phyloP scores from a whole-genome alignment of 2,329 filamentous ascomycete genomes.

The Dothideomycetidae sp. region DNA sequence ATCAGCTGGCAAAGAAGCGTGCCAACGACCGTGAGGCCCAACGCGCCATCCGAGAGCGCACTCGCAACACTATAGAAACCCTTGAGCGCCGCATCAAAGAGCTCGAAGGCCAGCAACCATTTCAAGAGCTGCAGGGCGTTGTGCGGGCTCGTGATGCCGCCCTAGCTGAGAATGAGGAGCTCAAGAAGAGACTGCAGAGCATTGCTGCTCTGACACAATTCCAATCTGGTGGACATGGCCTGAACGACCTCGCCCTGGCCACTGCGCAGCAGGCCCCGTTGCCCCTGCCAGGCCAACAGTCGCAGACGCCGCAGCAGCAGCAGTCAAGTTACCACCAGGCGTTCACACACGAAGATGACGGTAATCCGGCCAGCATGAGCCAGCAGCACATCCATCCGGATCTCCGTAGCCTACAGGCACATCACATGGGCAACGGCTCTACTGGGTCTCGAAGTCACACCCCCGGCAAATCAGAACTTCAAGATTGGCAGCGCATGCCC shows the following conservation, averaged over 20 bases:
- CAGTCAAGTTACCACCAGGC: conserved; percentile 10
- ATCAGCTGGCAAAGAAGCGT: conserved; percentile 78
- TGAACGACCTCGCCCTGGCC: conserved; percentile 34
- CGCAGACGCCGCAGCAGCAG: conserved; percentile 9
- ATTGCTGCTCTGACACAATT: conserved; percentile 52
- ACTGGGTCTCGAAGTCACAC: conserved; percentile 5
- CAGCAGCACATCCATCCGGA: conserved; percentile 22
- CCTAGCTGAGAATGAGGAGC: conserved; percentile 65
- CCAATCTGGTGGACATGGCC: conserved; percentile 32
- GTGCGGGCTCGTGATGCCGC: conserved; percentile 54
- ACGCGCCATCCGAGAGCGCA: conserved; percentile 69
- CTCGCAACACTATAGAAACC: conserved; percentile 62
- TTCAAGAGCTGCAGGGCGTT: conserved; percentile 66
- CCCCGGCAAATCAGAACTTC: conserved; percentile 4
- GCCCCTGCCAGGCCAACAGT: conserved; percentile 16
- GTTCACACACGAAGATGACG: conserved; percentile 7
- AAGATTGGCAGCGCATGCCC: conserved; percentile 8
- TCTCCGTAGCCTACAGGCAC: conserved; percentile 14
- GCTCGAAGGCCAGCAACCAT: conserved; percentile 65
- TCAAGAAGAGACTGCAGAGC: conserved; percentile 52
- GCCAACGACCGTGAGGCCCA: conserved; percentile 85
- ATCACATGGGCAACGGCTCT: conserved; percentile 5
- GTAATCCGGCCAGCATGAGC: conserved; percentile 7
- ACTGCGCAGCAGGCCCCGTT: conserved; percentile 32
- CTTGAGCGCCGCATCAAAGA: conserved; percentile 61